Base-by-base conservation (phyloP, 306 rosid genomes). In the Crotalaria pallida region DNA sequence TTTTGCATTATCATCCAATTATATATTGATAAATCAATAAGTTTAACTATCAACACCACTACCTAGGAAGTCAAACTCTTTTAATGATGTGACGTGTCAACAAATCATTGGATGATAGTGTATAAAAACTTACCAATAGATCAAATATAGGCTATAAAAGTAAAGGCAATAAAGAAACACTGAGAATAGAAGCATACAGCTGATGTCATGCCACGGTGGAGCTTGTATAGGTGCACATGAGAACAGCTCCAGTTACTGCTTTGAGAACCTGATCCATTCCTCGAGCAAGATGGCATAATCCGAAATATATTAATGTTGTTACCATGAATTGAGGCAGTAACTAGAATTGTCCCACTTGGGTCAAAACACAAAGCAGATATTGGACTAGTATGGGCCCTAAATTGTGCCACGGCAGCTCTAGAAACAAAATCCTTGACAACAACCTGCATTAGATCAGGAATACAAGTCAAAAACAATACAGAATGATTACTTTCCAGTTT, bases 311-410 rank as follows among this genome's bases (percentile, higher is more conserved):
- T 89, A 31, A 89, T 87, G 74, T 87, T 89, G 89, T 84, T 83
- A 33, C 96, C 96, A 40, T 87, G 80, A 57, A 84, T 79, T 19
- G 96, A 89, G 65, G 96, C 89, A 57, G 93, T 89, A 57, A 89
- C 91, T 38, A 89, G 79, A 80, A 89, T 88, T 38, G 91, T 89
- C 71, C 96, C 93, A 48, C 92, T 89, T 57, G 96, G 93, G 72
- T 89, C 91, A 68, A 89, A 89, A 78, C 91, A 83, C 61, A 89
- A 84, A 52, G 92, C 96, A 58, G 93, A 89, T 66, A 87, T 85
- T 66, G 93, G 93, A 84, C 96, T 87, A 11, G 82, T 78, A 75
- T 87, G 96, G 24, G 96, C 91, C 74, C 85, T 85, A 74, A 89
- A 89, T 59, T 89, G 96, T 17, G 89, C 80, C 40, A 85, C 75